These are phyloP conservation scores for Vigna unguiculata DNA, from an alignment of 306 rosid species.

Conservation along the genomic window DNA sequence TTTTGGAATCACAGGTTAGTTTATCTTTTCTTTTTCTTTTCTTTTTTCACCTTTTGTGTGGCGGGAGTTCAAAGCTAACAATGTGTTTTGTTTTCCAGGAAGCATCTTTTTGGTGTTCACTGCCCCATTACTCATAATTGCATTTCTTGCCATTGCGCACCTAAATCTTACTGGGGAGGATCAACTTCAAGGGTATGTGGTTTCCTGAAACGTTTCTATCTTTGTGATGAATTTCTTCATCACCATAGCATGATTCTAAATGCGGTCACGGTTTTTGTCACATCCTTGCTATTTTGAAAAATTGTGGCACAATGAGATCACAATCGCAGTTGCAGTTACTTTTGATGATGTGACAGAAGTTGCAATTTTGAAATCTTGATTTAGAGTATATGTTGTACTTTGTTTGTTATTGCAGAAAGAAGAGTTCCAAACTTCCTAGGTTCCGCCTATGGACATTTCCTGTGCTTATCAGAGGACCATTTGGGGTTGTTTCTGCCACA, in stretches of 20 bases:
- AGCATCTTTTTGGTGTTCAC: conserved; percentile 60
- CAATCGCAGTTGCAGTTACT: not conserved
- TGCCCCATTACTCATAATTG: conserved; percentile 71
- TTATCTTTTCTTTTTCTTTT: not conserved
- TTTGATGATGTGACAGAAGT: no score
- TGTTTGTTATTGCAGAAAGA: conserved; percentile 57
- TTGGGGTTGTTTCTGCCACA: conserved; percentile 88
- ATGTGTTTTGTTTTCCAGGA: conserved; percentile 55
- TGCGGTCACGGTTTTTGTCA: not conserved
- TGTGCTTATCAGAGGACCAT: conserved; percentile 81
- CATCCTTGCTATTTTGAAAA: not conserved
- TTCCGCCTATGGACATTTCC: conserved; percentile 88
- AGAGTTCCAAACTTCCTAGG: conserved; percentile 58
- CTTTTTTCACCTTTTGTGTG: not conserved
- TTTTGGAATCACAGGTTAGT: conserved; percentile 71
- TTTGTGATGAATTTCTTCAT: conserved; percentile 13
- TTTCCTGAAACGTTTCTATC: not conserved
- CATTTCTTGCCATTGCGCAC: conserved; percentile 70
- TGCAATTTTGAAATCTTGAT: not conserved
- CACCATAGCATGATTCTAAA: not conserved
- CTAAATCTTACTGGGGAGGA: conserved; percentile 65
- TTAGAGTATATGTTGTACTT: not conserved
- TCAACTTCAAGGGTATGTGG: conserved; percentile 60
- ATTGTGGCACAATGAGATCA: not conserved
- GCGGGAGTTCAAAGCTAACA: conserved; percentile 36